These are phyloP conservation scores for Sungouiozyma ichnusensis DNA, from an alignment of 805 yeast genomes.

Conservation along the genomic window DNA sequence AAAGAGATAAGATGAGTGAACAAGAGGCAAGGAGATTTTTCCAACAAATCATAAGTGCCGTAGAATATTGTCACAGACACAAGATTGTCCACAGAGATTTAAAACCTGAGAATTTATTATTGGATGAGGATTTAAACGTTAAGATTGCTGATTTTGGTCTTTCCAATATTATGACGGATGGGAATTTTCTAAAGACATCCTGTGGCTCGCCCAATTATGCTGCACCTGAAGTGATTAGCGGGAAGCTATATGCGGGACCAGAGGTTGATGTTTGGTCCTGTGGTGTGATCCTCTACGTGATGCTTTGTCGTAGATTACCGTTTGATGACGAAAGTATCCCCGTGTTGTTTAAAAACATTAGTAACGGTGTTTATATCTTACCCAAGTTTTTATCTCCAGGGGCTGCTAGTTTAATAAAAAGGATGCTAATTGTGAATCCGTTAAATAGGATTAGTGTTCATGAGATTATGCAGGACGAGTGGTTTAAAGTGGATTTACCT, in stretches of 20 bases:
- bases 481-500: constrained; percentile 79
- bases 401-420: constrained; percentile 69
- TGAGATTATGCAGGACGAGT: constrained; percentile 86
- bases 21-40: constrained; percentile 86
- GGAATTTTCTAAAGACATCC: constrained; percentile 85
- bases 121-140: constrained; percentile 84
- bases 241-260: constrained; percentile 93
- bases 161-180: constrained; percentile 94
- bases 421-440: constrained; percentile 92
- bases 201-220: constrained; percentile 98
- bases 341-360: constrained; percentile 81
- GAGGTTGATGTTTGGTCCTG: constrained; percentile 98
- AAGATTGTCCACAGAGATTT: constrained; percentile 94
- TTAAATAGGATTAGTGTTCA: constrained; percentile 85
- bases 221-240: constrained; percentile 93
- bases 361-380: constrained; percentile 83
- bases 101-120: constrained; percentile 85
- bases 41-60: constrained; percentile 94
- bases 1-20: constrained; percentile 86
- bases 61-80: constrained; percentile 91
- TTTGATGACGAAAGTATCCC: constrained; percentile 96
- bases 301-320: constrained; percentile 92
- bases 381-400: constrained; percentile 83
- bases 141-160: constrained; percentile 95
- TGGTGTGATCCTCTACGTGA: constrained; percentile 89